Conservation (phyloP, 2,329 filamentous ascomycete genomes). For the Chaetoscypha palmicola region DNA sequence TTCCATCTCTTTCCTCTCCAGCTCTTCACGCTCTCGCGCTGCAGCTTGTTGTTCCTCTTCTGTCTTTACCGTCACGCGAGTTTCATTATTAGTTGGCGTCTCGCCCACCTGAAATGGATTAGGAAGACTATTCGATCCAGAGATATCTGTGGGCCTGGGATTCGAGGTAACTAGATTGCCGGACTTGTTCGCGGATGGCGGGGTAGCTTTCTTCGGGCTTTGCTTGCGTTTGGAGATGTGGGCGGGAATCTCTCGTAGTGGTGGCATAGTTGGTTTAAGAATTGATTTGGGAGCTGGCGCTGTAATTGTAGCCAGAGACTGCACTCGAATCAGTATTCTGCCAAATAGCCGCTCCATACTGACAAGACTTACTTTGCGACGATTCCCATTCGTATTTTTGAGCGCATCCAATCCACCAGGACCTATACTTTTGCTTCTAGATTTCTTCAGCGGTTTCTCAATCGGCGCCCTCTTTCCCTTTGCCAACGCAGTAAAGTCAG, state of each 20-base stretch:
- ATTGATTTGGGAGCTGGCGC: constrained; percentile 58
- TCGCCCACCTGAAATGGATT: constrained; percentile 41
- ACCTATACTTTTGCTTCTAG: constrained; percentile 91
- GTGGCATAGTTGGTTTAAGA: constrained; percentile 70
- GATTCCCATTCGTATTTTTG: constrained; percentile 67
- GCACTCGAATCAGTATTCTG: constrained; percentile 12
- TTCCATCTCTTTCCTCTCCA: constrained; percentile 51
- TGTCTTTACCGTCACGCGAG: constrained; percentile 58
- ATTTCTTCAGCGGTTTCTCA: constrained; percentile 47
- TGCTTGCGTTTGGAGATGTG: constrained; percentile 25
- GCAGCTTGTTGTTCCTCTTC: constrained; percentile 67
- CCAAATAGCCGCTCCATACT: constrained; percentile 27
- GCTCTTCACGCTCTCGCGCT: constrained; percentile 61
- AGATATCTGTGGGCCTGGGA: constrained; percentile 16
- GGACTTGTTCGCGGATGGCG: constrained; percentile 16
- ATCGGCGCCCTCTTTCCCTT: constrained; percentile 23
- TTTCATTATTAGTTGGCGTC: constrained; percentile 30
- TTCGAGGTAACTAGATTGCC: constrained; percentile 27
- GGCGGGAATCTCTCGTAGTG: constrained; percentile 59
- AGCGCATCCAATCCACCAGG: constrained; percentile 82
- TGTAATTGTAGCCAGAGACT: constrained; percentile 27
- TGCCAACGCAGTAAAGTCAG: constrained; percentile 49
- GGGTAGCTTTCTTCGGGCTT: constrained; percentile 27
- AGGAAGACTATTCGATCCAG: constrained; percentile 35
- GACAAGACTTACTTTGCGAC: constrained; percentile 58